phyloP scores from a whole-genome alignment of 1,284 basidiomycete genomes.

The Trichosporon sp. region DNA sequence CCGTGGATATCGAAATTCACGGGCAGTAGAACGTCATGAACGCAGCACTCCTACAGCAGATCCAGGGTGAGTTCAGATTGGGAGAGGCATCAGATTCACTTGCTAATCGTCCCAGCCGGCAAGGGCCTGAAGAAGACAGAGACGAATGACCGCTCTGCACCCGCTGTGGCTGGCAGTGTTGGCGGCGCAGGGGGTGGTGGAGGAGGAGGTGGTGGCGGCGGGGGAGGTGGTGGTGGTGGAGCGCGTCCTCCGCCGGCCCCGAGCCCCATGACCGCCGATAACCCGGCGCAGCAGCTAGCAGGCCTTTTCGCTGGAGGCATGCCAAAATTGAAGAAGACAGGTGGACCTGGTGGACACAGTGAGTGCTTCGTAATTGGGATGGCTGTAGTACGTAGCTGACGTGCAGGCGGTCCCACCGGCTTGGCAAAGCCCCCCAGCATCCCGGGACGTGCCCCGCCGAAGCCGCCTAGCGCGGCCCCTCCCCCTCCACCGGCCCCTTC shows the following conservation, averaged over 20 bases:
- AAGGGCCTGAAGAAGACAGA: slow-evolving; percentile 72
- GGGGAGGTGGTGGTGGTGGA: slow-evolving; percentile 39
- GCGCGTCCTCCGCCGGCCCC: slow-evolving; percentile 17
- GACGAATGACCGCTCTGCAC: slow-evolving; percentile 76
- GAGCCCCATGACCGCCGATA: slow-evolving; percentile 24
- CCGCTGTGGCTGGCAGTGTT: slow-evolving; percentile 55
- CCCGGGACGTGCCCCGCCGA: slow-evolving; percentile 18
- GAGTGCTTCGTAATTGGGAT: background rate
- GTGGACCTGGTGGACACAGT: slow-evolving; percentile 55
- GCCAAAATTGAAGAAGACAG: slow-evolving; percentile 78
- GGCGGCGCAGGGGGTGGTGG: slow-evolving; percentile 52
- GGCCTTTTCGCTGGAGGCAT: slow-evolving; percentile 84
- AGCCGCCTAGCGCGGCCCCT: slow-evolving; percentile 14
- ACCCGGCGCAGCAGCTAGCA: slow-evolving; percentile 64
- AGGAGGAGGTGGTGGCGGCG: slow-evolving; percentile 41
- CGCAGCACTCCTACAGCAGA: slow-evolving; percentile 41
- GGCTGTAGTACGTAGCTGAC: background rate
- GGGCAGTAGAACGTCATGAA: slow-evolving; percentile 28
- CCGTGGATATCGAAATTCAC: background rate
- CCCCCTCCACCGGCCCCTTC: slow-evolving; percentile 21
- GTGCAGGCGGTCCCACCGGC: background rate
- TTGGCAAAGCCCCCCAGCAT: background rate
- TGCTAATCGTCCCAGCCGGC: slow-evolving; percentile 54
- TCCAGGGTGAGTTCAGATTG: slow-evolving; percentile 32
- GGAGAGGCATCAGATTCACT: background rate